Conservation (phyloP, 306 rosid genomes). For the Malus asiatica region DNA sequence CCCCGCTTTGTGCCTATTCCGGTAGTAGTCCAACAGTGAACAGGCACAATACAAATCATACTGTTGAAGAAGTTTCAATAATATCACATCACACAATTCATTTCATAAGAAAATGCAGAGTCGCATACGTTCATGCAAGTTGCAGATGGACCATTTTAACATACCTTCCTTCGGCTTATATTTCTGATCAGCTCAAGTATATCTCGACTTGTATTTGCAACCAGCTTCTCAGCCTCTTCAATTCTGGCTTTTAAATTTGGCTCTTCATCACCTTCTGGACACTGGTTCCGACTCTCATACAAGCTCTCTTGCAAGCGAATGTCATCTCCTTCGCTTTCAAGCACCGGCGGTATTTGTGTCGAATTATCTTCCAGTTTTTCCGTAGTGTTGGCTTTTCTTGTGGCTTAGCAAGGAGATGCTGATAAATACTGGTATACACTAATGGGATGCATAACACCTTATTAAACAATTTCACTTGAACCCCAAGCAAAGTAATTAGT, state of each 20-base stretch:
- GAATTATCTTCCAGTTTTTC: neutral
- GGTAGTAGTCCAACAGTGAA: neutral
- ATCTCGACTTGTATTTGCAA: neutral
- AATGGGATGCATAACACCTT: too few relatives aligned
- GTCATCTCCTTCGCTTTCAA: neutral
- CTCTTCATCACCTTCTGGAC: neutral
- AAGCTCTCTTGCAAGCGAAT: neutral
- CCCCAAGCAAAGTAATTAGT: neutral
- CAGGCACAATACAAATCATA: neutral
- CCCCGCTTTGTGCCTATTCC: neutral
- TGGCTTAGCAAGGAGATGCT: too few relatives aligned
- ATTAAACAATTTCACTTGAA: neutral
- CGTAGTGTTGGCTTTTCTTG: neutral
- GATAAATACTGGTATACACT: too few relatives aligned
- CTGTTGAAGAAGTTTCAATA: neutral
- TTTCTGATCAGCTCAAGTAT: neutral
- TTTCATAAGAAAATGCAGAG: neutral
- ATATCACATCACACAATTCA: neutral
- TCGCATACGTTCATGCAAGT: neutral
- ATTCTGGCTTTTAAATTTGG: neutral
- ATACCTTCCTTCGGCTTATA: neutral
- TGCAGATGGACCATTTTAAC: neutral
- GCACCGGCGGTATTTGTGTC: neutral
- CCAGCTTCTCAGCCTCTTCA: conserved; percentile 2
- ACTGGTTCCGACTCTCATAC: neutral